Conservation (phyloP, 768 basidiomycete genomes). For the Dacryopinax spathularia region DNA sequence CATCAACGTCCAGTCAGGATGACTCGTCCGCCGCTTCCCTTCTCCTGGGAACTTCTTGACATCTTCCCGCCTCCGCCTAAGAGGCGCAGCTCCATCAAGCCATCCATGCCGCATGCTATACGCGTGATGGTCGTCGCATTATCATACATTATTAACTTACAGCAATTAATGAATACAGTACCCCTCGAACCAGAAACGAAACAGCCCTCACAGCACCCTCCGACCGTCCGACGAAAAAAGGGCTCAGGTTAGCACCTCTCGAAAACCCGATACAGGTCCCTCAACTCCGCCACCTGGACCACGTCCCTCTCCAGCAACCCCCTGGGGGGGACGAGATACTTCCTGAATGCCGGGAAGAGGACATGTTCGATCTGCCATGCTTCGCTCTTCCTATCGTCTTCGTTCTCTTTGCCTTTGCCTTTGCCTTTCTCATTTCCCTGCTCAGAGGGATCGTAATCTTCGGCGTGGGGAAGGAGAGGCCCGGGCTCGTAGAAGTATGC, state of each 20-base stretch:
- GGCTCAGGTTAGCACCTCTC: conserved; percentile 54
- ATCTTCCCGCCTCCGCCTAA: no score
- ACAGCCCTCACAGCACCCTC: neutral
- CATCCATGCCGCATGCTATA: no score
- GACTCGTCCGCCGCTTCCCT: no score
- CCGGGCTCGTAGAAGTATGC: conserved; percentile 82
- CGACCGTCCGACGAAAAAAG: conserved; percentile 8
- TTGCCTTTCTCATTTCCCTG: conserved; percentile 21
- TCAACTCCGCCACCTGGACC: conserved; percentile 76
- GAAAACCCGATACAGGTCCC: conserved; percentile 87
- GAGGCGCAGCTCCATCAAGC: no score
- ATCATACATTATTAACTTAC: no score
- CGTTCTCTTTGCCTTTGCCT: conserved; percentile 9
- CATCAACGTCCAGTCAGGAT: no score
- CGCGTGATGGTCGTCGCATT: no score
- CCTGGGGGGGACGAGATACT: conserved; percentile 57
- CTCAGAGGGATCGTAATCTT: conserved; percentile 4
- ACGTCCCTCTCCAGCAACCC: conserved; percentile 56
- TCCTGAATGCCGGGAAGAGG: conserved; percentile 72
- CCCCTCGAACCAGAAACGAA: no score
- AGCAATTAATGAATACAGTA: no score
- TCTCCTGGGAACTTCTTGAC: no score
- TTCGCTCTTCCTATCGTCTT: conserved; percentile 39
- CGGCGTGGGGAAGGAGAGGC: conserved; percentile 22
- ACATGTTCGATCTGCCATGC: conserved; percentile 85